Evolutionary conservation across 2,329 filamentous ascomycete species (phyloP).

Genomic region (Aspergillus neotritici): DNA sequence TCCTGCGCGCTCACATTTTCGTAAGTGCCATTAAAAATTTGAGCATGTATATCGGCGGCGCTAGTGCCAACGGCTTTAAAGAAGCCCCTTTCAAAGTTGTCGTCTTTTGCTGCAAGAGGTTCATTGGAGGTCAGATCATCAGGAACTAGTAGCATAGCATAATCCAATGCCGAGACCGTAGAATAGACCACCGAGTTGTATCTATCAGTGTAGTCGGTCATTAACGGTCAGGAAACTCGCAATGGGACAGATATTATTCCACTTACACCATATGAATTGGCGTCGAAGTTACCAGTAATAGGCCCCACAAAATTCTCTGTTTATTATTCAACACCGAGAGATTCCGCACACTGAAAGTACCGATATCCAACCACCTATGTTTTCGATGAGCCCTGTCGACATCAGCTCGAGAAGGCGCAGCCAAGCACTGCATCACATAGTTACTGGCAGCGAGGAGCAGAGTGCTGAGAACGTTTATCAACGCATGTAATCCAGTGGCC

Average conservation of each 20-base stretch:
- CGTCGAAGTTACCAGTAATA: slow-evolving; percentile 1
- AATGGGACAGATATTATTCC: too few relatives aligned
- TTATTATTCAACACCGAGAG: slow-evolving; percentile 28
- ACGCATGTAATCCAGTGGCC: slow-evolving; percentile 34
- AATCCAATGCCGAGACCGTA: too few relatives aligned
- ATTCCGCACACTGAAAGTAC: slow-evolving; percentile 31
- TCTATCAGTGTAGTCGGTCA: neutral
- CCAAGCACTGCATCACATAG: slow-evolving; percentile 49
- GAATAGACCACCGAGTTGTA: slow-evolving; percentile 5
- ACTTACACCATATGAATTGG: slow-evolving; percentile 3
- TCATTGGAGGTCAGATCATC: too few relatives aligned
- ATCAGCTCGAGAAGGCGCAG: slow-evolving; percentile 45
- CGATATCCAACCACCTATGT: slow-evolving; percentile 41
- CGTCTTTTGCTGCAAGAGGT: too few relatives aligned
- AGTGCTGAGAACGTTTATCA: slow-evolving; percentile 45
- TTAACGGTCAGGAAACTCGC: neutral
- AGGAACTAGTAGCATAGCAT: too few relatives aligned
- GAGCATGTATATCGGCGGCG: neutral
- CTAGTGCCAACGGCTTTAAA: slow-evolving; percentile 1
- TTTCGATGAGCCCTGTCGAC: slow-evolving; percentile 44
- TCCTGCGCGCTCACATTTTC: neutral
- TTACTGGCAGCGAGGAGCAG: slow-evolving; percentile 44
- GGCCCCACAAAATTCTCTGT: slow-evolving; percentile 7
- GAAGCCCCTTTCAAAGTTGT: too few relatives aligned
- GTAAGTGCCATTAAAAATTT: slow-evolving; percentile 6